Conservation (phyloP, 2,329 filamentous ascomycete genomes). For the Hymenoscyphus infarciens region DNA sequence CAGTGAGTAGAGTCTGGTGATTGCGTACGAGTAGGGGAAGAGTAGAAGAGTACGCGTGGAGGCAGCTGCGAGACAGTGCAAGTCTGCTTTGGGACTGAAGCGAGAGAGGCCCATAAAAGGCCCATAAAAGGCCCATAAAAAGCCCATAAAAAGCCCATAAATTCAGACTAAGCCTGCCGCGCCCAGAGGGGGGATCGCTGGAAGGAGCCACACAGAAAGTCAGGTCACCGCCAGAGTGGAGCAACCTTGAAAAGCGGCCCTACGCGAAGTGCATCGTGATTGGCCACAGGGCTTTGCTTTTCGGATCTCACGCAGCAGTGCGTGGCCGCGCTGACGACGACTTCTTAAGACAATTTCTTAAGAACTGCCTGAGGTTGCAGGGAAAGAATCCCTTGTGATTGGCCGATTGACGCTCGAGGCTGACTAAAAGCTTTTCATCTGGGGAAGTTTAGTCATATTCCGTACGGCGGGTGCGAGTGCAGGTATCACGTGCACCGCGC, state of each 20-base stretch:
- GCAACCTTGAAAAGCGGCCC: neutral
- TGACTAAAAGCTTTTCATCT: neutral
- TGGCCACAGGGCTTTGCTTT: neutral
- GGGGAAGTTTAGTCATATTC: neutral
- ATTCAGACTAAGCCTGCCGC: neutral
- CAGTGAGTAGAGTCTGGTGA: too few relatives aligned
- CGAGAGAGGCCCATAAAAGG: too few relatives aligned
- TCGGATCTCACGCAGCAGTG: constrained; percentile 5
- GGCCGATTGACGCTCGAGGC: neutral
- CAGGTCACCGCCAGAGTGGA: neutral
- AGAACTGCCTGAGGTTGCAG: constrained; percentile 4
- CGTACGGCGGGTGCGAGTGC: neutral
- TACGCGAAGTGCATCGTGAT: neutral
- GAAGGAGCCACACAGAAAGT: neutral
- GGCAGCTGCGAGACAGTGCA: neutral
- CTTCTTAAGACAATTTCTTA: neutral
- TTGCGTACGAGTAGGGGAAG: too few relatives aligned
- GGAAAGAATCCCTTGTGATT: neutral
- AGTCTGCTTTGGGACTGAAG: neutral
- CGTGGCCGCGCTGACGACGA: constrained; percentile 15
- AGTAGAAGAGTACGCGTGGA: constrained; percentile 1
- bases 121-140: too few relatives aligned
- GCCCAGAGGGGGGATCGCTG: neutral
- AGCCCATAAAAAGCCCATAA: too few relatives aligned
- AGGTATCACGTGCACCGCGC: neutral